Evolutionary conservation across 2,329 filamentous ascomycete genomes (phyloP), one percentile per base, ranked within the genome.

Genomic region (Huntiella omanensis): DNA sequence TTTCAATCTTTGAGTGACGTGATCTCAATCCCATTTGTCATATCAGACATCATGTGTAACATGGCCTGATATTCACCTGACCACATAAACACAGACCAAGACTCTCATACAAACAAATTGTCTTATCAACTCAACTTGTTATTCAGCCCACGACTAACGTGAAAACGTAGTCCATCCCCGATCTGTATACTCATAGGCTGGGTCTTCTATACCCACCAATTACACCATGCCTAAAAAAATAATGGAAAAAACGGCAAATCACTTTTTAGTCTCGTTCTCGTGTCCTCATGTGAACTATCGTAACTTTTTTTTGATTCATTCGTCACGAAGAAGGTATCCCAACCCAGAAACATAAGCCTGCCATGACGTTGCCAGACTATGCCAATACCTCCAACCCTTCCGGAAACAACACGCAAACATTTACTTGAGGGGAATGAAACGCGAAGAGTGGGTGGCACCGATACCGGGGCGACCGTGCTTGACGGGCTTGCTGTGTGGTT

Each of bases 381-480:
- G 68, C 68, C 70, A 64, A 64, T 66, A 68, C 64, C 65, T 64
- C 66, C 63, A 61, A 52, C 44, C 44, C 40, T 43, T 47, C 48
- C 44, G 40, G 33, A 49, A 46, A 49, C 44, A 49, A 40, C 48
- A 46, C 40, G 44, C 40, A 47, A 49, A 41, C 40, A 45, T 51
- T 78, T 95, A 96, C 78, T 98, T 98, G 69, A 98, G 83, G 69
- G 91, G 91, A 77, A 98, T 98, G 83, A 98, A 98, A 80, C 91
- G 86, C 70, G 91, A 98, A 75, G 88, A 96, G 83, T 98, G 87
- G 60, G 91, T 98, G 64, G 91, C 91, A 92, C 91, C 91, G 64
- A 98, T 98, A 96, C 91, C 91, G 64, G 91, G 91, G 70, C 91
- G 77, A 80, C 91, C 91, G 83, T 98, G 91, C 84, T 96, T 98